Base-by-base conservation (phyloP, 148 eudicot genomes). In the Nepenthes gracilis region DNA sequence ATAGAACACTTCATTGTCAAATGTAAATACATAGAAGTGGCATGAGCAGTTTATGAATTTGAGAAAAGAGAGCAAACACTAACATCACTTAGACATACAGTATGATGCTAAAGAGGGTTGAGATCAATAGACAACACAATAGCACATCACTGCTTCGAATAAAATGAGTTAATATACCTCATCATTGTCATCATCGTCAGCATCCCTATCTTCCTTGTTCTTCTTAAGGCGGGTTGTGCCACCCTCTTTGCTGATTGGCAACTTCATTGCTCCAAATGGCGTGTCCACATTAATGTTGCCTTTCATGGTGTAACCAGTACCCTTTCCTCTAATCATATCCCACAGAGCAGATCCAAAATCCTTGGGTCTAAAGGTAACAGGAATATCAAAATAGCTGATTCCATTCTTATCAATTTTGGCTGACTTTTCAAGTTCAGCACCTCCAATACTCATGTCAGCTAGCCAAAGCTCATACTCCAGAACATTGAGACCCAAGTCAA, bases 271-370 rank as follows among this genome's bases (percentile, higher is more conserved):
- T 58, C 98, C 98, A 77, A 88, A 88, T 12, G 98, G 96, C 35
- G 96, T 92, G 54, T 88, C 88, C 52, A 81, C 96, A 57, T 85
- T 14, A 23, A 92, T 79, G 67, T 88, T 77, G 45, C 96, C 98
- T 71, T 88, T 88, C 85, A 92, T 85, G 65, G 82, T 11, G 68
- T 92, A 92, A 33, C 96, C 95, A 67, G 92, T 86, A 4, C 92
- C 96, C 71, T 63, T 86, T 60, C 99, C 96, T 69, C 96, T 79
- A 7, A 93, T 93, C 87, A 93, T 86, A 66, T 88, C 95, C 96
- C 99, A 93, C 52, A 93, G 73, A 51, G 92, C 91, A 40, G 95
- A 86, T n/a, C 96, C 95, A 68, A 78, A 84, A 15, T 89, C 92
- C 79, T 88, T 93, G 9, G 99, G 96, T 74, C 83, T 84, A 64